Evolutionary conservation across 2,329 filamentous ascomycete genomes (phyloP).

Genomic region (Sclerotinia spermophila): DNA sequence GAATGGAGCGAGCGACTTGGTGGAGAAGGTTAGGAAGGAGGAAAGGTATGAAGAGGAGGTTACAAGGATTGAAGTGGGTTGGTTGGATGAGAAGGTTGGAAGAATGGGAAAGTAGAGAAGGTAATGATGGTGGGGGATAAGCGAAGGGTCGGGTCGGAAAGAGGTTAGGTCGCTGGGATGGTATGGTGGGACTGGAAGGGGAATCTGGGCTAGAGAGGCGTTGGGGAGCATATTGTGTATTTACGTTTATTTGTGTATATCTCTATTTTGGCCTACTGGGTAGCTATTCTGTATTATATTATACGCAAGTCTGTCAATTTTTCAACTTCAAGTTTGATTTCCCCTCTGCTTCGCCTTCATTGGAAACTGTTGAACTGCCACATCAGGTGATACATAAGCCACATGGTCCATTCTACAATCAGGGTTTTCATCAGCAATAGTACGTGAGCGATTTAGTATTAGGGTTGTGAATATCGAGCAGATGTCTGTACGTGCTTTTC

Average conservation of each 20-base stretch:
- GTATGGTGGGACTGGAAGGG: background rate
- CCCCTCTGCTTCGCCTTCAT: background rate
- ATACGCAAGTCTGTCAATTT: background rate
- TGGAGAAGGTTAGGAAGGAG: constrained; percentile 22
- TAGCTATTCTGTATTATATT: background rate
- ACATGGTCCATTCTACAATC: background rate
- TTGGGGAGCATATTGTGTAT: background rate
- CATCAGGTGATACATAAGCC: background rate
- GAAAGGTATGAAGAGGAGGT: background rate
- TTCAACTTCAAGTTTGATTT: background rate
- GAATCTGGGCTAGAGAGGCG: background rate
- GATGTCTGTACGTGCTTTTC: too few relatives aligned
- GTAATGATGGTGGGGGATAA: background rate
- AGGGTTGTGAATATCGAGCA: too few relatives aligned
- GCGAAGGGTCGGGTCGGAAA: background rate
- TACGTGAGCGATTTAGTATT: too few relatives aligned
- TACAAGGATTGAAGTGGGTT: background rate
- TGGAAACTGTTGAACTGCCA: background rate
- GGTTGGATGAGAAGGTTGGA: background rate
- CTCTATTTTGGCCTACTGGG: background rate
- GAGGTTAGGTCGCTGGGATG: background rate
- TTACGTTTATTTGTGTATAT: background rate
- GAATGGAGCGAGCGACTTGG: constrained; percentile 25
- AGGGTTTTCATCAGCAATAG: background rate
- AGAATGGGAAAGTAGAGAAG: background rate